Conservation (phyloP, 2,329 filamentous ascomycete genomes). For the Nemania bipapillata region DNA sequence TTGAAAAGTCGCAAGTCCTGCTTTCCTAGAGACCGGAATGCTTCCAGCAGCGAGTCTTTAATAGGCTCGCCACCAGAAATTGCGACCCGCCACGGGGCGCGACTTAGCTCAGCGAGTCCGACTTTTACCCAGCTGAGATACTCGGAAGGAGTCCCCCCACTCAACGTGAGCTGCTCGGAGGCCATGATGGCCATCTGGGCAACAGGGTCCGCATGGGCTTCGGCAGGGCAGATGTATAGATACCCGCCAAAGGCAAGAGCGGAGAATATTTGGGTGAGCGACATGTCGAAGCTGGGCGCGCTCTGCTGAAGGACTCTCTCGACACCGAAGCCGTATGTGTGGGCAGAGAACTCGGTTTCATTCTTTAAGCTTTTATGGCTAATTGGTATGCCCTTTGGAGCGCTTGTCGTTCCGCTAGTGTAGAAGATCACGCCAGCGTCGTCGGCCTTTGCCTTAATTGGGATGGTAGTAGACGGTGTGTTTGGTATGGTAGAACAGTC, state of each 20-base stretch:
- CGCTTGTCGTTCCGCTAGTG: conserved; percentile 39
- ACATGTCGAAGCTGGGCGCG: conserved; percentile 57
- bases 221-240: conserved; percentile 51
- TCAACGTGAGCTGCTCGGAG: conserved; percentile 51
- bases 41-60: no score
- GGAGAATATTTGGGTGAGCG: conserved; percentile 53
- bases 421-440: conserved; percentile 40
- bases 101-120: conserved; percentile 21
- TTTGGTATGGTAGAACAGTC: background rate
- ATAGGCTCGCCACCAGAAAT: conserved; percentile 39
- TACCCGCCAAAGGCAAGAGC: conserved; percentile 53
- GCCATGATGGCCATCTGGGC: conserved; percentile 53
- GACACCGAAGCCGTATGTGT: conserved; percentile 20
- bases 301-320: conserved; percentile 55
- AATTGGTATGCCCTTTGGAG: conserved; percentile 53
- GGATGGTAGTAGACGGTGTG: conserved; percentile 22
- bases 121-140: conserved; percentile 50
- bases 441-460: conserved; percentile 16
- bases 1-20: no score
- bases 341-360: conserved; percentile 39
- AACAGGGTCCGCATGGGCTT: conserved; percentile 50
- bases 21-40: no score
- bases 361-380: conserved; percentile 47
- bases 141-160: conserved; percentile 56
- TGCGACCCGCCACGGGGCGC: conserved; percentile 27